Evolutionary conservation across 306 rosid species (phyloP), one percentile per base, ranked within the genome.

Genomic region (Cicer bijugum): DNA sequence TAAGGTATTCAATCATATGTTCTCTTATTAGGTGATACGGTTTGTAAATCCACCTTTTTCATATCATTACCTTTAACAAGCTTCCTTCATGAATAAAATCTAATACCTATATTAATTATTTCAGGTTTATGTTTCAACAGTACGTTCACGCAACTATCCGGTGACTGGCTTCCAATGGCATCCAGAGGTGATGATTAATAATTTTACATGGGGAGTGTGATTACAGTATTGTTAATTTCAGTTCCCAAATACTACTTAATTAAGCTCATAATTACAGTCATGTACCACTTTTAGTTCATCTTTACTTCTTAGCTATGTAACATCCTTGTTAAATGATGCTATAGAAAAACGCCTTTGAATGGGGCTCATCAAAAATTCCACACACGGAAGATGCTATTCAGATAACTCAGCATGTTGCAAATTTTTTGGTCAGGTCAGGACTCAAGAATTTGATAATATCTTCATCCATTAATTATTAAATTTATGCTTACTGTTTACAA

Each of bases 91-190:
- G 9, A 28, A 5, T 38, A n/a, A 42, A 57, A 64, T 79, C 68
- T 83, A 57, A 84, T 48, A 11, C 56, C 65, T 37, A 70, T 16
- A 14, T 28, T 53, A 55, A 33, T 45, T 75, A 60, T 84, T 55
- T 73, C 84, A 92, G 98, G 96, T 80, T 35, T 93, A 90, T 80
- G 91, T 93, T 71, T 93, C 98, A 75, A 89, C 98, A 4, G 85
- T 82, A 11, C 82, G 84, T 1, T 86, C 88, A 70, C 77, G 86
- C 47, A 63, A 60, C 67, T 93, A 93, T 84, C 98, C 98, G 0
- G 91, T 93, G 76, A 91, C 98, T 75, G 98, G 86, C 82, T 91
- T 91, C 79, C 98, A 93, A 72, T 93, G 97, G 97, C 98, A 93
- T 84, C 98, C 98, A 4, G 97, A 93, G 98, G 98, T 93, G 84